Evolutionary conservation across 768 basidiomycete genomes (phyloP).

Genomic region (Cystoderma amianthinum): DNA sequence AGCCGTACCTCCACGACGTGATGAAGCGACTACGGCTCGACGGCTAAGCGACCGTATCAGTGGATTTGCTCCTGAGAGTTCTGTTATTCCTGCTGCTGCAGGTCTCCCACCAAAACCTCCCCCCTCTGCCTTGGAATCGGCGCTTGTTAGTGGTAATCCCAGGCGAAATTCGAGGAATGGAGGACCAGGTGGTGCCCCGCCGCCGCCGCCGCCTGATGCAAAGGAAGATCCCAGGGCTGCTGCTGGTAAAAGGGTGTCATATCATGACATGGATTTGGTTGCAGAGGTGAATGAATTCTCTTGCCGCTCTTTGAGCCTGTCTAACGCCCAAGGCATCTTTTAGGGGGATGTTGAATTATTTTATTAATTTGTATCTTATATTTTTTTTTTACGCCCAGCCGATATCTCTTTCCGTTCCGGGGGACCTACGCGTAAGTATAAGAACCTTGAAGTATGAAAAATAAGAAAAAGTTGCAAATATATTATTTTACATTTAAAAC

Average conservation of each 20-base stretch:
- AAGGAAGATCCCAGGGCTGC: slow-evolving; percentile 92
- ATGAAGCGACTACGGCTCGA: slow-evolving; percentile 51
- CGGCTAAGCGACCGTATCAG: slow-evolving; percentile 78
- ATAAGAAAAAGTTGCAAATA: too few species aligned
- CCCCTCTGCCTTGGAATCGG: slow-evolving; percentile 43
- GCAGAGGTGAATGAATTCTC: slow-evolving; percentile 47
- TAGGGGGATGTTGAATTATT: slow-evolving; percentile 60
- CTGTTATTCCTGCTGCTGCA: slow-evolving; percentile 52
- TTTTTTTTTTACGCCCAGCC: too few species aligned
- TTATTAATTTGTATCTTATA: too few species aligned
- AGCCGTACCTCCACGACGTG: slow-evolving; percentile 40
- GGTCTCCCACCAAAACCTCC: slow-evolving; percentile 79
- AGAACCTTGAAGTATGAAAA: too few species aligned
- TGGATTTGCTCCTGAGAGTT: slow-evolving; percentile 50
- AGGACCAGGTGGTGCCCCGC: slow-evolving; percentile 46
- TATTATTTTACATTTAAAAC: too few species aligned
- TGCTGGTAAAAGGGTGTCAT: slow-evolving; percentile 84
- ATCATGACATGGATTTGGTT: slow-evolving; percentile 93
- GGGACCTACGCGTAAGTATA: too few species aligned
- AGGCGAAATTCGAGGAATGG: slow-evolving; percentile 27
- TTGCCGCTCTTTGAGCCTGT: slow-evolving; percentile 4
- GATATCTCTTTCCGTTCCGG: too few species aligned
- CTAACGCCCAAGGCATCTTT: too few species aligned
- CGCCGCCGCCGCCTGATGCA: slow-evolving; percentile 80
- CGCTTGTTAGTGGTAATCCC: slow-evolving; percentile 44